phyloP scores from a whole-genome alignment of 2,329 filamentous ascomycete species.

The Colletotrichum eremochloae region DNA sequence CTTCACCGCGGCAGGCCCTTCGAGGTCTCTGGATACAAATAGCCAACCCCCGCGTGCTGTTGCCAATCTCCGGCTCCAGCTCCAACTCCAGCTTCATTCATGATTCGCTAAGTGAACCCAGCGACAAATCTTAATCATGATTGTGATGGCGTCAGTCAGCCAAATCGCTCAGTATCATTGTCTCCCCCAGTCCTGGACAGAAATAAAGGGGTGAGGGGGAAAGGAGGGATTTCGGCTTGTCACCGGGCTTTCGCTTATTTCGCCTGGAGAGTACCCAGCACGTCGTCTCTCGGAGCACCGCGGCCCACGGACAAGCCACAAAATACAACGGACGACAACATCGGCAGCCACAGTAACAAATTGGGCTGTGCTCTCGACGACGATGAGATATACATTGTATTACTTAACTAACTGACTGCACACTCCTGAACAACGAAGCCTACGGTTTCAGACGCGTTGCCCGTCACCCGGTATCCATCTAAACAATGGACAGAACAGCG shows the following conservation, averaged over 20 bases:
- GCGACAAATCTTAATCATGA: constrained; percentile 11
- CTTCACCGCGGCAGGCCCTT: background rate
- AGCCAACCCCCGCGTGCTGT: background rate
- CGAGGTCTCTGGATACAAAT: background rate
- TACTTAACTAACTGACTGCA: background rate
- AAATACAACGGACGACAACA: constrained; percentile 11
- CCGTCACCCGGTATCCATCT: constrained; percentile 9
- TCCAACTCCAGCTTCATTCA: background rate
- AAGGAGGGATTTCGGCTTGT: constrained; percentile 27
- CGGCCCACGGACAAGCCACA: constrained; percentile 11
- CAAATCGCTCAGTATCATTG: background rate
- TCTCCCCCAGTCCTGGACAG: constrained; percentile 1
- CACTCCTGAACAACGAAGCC: constrained; percentile 10
- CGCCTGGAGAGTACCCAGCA: constrained; percentile 10
- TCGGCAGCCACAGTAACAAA: constrained; percentile 16
- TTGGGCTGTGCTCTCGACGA: background rate
- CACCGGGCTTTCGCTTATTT: constrained; percentile 32
- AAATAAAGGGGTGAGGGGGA: constrained; percentile 17
- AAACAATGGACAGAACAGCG: background rate
- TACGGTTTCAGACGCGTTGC: constrained; percentile 9
- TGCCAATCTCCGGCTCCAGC: background rate
- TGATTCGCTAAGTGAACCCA: background rate
- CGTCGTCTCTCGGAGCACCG: constrained; percentile 16
- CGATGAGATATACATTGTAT: background rate
- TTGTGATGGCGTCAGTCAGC: constrained; percentile 5